phyloP scores from a whole-genome alignment of 2,329 filamentous ascomycete genomes.

The Paecilomyces dactylethromorphus region DNA sequence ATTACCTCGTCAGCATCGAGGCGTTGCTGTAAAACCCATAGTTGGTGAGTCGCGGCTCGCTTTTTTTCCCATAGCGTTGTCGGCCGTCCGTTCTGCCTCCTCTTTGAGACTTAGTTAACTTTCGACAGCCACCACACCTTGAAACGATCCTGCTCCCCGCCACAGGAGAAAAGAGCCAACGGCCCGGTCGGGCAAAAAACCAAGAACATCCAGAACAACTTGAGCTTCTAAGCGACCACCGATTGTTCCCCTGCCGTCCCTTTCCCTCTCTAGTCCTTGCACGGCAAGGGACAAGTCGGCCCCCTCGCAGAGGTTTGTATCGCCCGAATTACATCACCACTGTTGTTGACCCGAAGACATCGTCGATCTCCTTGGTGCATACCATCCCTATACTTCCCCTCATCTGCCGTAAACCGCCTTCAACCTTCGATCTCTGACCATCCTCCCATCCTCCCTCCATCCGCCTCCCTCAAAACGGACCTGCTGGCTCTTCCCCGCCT shows the following conservation, averaged over 20 bases:
- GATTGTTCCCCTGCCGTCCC: not conserved
- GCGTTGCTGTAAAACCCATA: not conserved
- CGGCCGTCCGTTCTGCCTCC: not conserved
- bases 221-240: not conserved
- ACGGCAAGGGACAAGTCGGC: slow-evolving; percentile 8
- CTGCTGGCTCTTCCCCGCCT: not conserved
- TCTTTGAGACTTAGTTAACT: not conserved
- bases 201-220: not conserved
- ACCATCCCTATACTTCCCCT: slow-evolving; percentile 1
- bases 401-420: not conserved
- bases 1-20: not conserved
- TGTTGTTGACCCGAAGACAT: slow-evolving; percentile 1
- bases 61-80: not conserved
- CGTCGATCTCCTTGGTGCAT: not conserved
- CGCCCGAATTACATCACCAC: slow-evolving; percentile 9
- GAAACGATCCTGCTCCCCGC: not conserved
- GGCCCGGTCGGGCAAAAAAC: not conserved
- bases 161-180: not conserved
- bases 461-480: not conserved
- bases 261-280: not conserved
- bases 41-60: not conserved
- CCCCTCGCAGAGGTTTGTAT: slow-evolving; percentile 2
- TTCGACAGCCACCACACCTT: not conserved
- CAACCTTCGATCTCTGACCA: not conserved
- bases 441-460: not conserved